A percentile compares a stretch with the other conserved stretches of the same genome.
Conservation (phyloP, 768 basidiomycete species). For the Kwoniella bestiolae region DNA sequence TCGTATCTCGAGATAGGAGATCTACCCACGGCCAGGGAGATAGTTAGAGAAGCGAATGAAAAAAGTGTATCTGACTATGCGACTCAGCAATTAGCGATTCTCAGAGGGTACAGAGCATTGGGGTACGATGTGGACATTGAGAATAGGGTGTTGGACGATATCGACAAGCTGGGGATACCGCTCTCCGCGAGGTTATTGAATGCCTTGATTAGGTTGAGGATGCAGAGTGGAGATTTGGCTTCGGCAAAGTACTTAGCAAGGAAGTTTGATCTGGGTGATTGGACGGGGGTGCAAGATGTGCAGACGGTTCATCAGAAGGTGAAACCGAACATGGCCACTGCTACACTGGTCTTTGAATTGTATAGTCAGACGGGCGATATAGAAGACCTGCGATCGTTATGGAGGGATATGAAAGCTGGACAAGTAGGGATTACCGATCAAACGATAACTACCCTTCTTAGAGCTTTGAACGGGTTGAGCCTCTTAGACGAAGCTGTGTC, state of each 20-base stretch:
- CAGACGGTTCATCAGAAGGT: not conserved
- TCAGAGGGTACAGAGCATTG: conserved; percentile 28
- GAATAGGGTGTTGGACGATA: conserved; percentile 24
- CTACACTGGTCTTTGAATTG: conserved; percentile 2
- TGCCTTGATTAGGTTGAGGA: conserved; percentile 23
- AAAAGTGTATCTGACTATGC: conserved; percentile 1
- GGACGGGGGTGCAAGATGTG: not conserved
- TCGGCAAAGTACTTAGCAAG: conserved; percentile 15
- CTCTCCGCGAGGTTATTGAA: conserved; percentile 23
- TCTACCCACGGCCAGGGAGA: conserved; percentile 16
- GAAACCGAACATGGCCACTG: conserved; percentile 14
- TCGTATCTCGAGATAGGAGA: conserved; percentile 25
- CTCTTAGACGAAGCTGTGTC: conserved; percentile 17
- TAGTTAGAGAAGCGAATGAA: conserved; percentile 10
- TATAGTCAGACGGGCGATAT: conserved; percentile 4
- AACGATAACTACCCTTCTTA: conserved; percentile 6
- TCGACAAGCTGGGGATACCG: conserved; percentile 17
- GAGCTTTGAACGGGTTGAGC: not conserved
- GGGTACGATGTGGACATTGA: conserved; percentile 30
- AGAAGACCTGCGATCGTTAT: conserved; percentile 9
- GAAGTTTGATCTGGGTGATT: conserved; percentile 20
- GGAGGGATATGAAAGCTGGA: conserved; percentile 3
- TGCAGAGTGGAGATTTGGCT: conserved; percentile 19
- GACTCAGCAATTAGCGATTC: conserved; percentile 32
- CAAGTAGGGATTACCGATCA: not conserved